These are phyloP conservation scores for Heteromeles arbutifolia DNA, from an alignment of 306 rosid genomes.

Conservation along the genomic window DNA sequence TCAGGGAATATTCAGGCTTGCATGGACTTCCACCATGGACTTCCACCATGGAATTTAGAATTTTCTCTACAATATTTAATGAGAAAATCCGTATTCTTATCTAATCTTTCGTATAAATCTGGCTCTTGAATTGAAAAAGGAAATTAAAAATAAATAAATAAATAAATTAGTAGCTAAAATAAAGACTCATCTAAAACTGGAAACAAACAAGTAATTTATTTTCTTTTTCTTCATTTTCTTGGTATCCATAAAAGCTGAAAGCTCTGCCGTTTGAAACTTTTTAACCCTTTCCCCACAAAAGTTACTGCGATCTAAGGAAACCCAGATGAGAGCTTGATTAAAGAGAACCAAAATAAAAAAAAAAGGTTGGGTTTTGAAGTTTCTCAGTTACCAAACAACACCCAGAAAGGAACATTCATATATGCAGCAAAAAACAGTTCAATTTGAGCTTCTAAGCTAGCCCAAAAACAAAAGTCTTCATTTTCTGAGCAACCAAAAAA, in stretches of 20 bases:
- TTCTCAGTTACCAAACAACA: conserved; percentile 18
- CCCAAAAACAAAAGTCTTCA: neutral
- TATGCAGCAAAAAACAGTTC: neutral
- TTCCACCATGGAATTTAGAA: conserved; percentile 23
- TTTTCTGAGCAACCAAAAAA: conserved; percentile 11
- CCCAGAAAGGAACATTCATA: conserved; percentile 1
- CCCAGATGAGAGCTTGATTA: neutral
- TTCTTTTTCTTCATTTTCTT: neutral
- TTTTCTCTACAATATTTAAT: neutral
- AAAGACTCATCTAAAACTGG: neutral
- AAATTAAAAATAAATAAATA: too few relatives aligned
- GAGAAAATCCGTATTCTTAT: neutral
- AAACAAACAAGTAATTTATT: neutral
- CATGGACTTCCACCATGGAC: conserved; percentile 27
- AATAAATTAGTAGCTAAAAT: too few relatives aligned
- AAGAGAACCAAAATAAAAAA: neutral
- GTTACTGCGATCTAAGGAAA: conserved; percentile 1
- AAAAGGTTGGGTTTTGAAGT: neutral
- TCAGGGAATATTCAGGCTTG: conserved; percentile 35
- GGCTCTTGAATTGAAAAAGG: too few relatives aligned
- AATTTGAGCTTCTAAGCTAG: neutral
- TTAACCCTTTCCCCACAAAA: neutral
- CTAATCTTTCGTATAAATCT: too few relatives aligned
- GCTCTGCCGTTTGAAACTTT: neutral
- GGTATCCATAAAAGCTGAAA: neutral